Conservation (phyloP, 129 eudicot genomes). For the Logfia minima region DNA sequence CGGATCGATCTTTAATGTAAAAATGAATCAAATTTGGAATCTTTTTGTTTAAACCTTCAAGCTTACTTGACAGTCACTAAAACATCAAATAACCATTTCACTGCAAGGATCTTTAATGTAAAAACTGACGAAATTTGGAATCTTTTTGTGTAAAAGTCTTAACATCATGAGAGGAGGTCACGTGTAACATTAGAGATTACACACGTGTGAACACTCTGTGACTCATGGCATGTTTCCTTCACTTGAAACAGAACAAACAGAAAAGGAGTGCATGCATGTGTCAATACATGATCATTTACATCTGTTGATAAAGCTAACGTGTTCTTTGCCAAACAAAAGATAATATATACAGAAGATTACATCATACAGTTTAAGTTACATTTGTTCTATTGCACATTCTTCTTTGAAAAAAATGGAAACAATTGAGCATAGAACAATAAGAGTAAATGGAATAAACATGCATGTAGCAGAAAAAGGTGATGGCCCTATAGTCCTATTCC, state of each 20-base stretch:
- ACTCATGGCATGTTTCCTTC: not conserved
- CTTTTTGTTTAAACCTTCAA: not conserved
- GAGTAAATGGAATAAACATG: conserved; percentile 57
- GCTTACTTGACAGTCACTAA: not conserved
- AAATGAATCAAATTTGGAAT: too few species aligned
- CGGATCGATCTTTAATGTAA: too few species aligned
- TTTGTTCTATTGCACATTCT: not conserved
- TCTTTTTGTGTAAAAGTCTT: too few species aligned
- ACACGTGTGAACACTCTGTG: not conserved
- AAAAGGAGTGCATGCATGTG: too few species aligned
- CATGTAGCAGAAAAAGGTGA: conserved; percentile 67
- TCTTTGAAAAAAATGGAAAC: conserved; percentile 36
- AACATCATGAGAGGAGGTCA: too few species aligned
- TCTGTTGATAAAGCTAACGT: too few species aligned
- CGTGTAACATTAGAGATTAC: not conserved
- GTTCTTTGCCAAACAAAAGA: too few species aligned
- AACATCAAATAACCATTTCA: not conserved
- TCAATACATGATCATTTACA: too few species aligned
- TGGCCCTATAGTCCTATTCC: conserved; percentile 61
- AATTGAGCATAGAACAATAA: conserved; percentile 44
- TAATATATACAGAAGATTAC: not conserved
- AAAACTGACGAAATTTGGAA: not conserved
- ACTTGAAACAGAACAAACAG: too few species aligned
- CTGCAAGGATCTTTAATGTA: not conserved
- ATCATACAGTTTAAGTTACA: not conserved